Conservation (phyloP, 2,329 filamentous ascomycete species). For the Didymellaceae sp. region DNA sequence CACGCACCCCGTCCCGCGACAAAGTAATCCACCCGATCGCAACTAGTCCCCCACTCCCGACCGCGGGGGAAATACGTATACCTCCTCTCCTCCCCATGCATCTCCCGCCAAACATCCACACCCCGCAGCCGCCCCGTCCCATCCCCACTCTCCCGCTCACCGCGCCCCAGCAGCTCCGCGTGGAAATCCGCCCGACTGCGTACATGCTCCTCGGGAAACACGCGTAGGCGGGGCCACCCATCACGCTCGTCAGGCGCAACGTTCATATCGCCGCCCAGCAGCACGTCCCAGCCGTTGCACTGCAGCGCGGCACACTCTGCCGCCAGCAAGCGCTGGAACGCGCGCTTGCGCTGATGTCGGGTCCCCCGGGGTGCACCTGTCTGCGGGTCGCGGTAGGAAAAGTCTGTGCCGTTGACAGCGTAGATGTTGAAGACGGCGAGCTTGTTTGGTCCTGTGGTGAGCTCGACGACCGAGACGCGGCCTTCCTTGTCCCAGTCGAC, state of each 20-base stretch:
- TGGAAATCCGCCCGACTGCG: slow-evolving; percentile 61
- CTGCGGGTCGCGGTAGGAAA: slow-evolving; percentile 53
- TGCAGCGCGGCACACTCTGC: slow-evolving; percentile 54
- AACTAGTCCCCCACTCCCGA: slow-evolving; percentile 57
- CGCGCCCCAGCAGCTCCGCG: slow-evolving; percentile 53
- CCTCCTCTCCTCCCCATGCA: slow-evolving; percentile 51
- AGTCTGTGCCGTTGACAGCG: slow-evolving; percentile 60
- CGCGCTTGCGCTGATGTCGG: slow-evolving; percentile 59
- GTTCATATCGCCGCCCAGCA: slow-evolving; percentile 62
- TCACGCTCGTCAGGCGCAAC: slow-evolving; percentile 54
- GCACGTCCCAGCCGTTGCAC: slow-evolving; percentile 49
- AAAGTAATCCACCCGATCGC: slow-evolving; percentile 62
- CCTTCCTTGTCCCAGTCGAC: slow-evolving; percentile 62
- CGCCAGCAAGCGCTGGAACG: slow-evolving; percentile 56
- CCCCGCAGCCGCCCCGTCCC: slow-evolving; percentile 28
- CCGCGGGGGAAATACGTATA: slow-evolving; percentile 60
- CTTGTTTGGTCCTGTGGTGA: slow-evolving; percentile 27
- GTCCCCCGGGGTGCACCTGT: slow-evolving; percentile 55
- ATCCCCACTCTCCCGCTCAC: not conserved
- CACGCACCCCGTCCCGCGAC: slow-evolving; percentile 53
- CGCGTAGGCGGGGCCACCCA: slow-evolving; percentile 56
- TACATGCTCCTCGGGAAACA: slow-evolving; percentile 54
- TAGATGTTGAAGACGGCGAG: slow-evolving; percentile 61
- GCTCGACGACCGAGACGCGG: slow-evolving; percentile 57
- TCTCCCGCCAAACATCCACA: slow-evolving; percentile 58